Evolutionary conservation across 805 yeast species (phyloP), one percentile per base, ranked within the genome.

Genomic region (Suhomyces faveliae): DNA sequence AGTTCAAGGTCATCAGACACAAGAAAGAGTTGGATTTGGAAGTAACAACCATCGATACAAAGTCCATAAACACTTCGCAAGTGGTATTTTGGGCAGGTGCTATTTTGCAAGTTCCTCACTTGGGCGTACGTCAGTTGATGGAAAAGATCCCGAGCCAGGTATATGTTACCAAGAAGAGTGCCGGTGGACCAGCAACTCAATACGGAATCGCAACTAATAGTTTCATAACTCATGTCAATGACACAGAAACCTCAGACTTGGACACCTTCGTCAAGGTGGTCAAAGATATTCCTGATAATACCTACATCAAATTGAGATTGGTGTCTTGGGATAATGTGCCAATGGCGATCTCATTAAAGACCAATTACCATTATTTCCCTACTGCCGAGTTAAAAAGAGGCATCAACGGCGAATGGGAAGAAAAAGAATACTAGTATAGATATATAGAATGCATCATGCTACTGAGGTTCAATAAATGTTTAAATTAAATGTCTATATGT

Each of bases 181-280:
- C 81, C 30, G 96, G 96, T 5, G 88, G 96, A 0, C 97, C 97
- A 6, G 94, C 94, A 13, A 77, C 82, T 47, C 91, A 87, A 60
- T 89, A 87, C 63, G 87, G 87, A 11, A 78, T 91, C 49, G 80
- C 84, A 17, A 78, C 88, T 2, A 87, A 95, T 2, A 85, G 86
- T 58, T 90, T 89, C 71, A 86, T 90, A 48, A 90, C 97, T 1
- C 96, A 89, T 62, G 89, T 90, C 40, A 88, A 90, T 63, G 96
- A 88, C 46, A 59, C 68, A 13, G 81, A 84, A 42, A 88, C 96
- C 0, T 81, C 82, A 7, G 87, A 83, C 39, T 64, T 91, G 47
- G 85, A 81, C 23, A 73, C 83, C 3, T 90, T 91, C 58, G 68
- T 87, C 51, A 66, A 71, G 19, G 85, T 79, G 42, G 87, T 87